phyloP scores from a whole-genome alignment of 2,329 filamentous ascomycete species.

The Xylariaceae sp. region DNA sequence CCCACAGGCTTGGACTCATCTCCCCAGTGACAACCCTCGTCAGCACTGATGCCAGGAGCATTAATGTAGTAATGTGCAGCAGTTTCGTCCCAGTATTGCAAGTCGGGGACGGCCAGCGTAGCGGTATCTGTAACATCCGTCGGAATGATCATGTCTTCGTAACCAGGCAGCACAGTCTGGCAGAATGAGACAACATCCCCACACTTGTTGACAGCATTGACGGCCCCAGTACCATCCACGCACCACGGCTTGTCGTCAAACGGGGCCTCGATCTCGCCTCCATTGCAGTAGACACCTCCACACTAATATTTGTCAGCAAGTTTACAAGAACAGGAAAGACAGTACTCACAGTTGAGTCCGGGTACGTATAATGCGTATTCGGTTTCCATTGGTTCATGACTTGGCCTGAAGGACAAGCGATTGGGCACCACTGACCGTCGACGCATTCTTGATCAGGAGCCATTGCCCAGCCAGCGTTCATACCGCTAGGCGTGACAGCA shows the following conservation, averaged over 20 bases:
- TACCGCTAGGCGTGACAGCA: conserved; percentile 56
- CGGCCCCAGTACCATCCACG: conserved; percentile 60
- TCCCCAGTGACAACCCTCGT: conserved; percentile 69
- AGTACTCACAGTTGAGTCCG: conserved; percentile 64
- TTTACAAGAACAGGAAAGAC: neutral
- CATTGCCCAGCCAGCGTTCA: conserved; percentile 77
- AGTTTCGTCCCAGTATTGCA: conserved; percentile 66
- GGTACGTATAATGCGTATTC: conserved; percentile 63
- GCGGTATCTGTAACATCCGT: conserved; percentile 57
- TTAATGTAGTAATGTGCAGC: conserved; percentile 80
- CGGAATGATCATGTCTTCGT: conserved; percentile 79
- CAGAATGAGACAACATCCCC: conserved; percentile 64
- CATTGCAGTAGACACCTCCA: conserved; percentile 69
- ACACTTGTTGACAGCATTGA: conserved; percentile 64
- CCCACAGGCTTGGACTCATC: conserved; percentile 57
- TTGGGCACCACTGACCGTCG: conserved; percentile 67
- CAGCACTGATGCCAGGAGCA: conserved; percentile 58
- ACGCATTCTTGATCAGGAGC: conserved; percentile 68
- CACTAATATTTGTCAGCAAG: conserved; percentile 44
- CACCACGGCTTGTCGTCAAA: conserved; percentile 67
- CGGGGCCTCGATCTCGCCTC: conserved; percentile 64
- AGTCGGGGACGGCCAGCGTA: conserved; percentile 66
- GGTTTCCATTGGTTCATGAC: conserved; percentile 79
- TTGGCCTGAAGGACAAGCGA: conserved; percentile 71
- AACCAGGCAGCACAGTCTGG: conserved; percentile 74